Evolutionary conservation across 805 yeast species (phyloP), one percentile per base, ranked within the genome.

Genomic region (Nakazawaea laoshanensis): DNA sequence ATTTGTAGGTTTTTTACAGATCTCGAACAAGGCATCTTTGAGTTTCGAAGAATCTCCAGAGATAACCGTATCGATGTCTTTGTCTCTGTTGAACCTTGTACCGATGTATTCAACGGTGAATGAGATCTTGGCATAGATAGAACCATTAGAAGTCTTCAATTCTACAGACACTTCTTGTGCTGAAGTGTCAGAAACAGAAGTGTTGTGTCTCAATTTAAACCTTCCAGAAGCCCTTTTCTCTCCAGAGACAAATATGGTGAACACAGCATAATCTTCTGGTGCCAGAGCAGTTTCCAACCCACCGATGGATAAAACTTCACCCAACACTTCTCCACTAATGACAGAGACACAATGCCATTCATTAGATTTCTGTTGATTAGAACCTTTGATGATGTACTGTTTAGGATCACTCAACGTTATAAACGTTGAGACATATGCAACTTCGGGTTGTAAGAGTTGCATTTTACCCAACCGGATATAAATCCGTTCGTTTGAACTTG

Each of bases 261-360:
- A 59, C 7, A 15, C n/a, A 7, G 29, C 28, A n/a, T n/a, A 11
- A n/a, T 16, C 21, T 7, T 9, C 15, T n/a, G 11, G 26, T 7
- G n/a, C 26, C 15, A 7, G 5, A 6, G 28, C 5, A 6, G 15
- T 9, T 8, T 14, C 15, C n/a, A 27, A 18, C 29, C 29, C 83
- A 40, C 70, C 63, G 11, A 84, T 61, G 46, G 74, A 74, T 29
- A 86, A 67, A 22, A 70, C 62, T 50, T 85, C 95, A 22, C 88
- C 82, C 36, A 85, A 61, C 10, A 64, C 61, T 55, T 86, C 95
- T 25, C 71, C 77, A 1, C 85, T 74, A 42, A 67, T 63, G 9
- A 81, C 84, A 2, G 89, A 75, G 7, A 82, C 67, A 45, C 86
- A 82, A 35, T 71, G 74, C 94, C 94, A 85, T 6, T 53, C 41